These are phyloP conservation scores for Sicyos edulis DNA, from an alignment of 306 rosid genomes.

Conservation along the genomic window DNA sequence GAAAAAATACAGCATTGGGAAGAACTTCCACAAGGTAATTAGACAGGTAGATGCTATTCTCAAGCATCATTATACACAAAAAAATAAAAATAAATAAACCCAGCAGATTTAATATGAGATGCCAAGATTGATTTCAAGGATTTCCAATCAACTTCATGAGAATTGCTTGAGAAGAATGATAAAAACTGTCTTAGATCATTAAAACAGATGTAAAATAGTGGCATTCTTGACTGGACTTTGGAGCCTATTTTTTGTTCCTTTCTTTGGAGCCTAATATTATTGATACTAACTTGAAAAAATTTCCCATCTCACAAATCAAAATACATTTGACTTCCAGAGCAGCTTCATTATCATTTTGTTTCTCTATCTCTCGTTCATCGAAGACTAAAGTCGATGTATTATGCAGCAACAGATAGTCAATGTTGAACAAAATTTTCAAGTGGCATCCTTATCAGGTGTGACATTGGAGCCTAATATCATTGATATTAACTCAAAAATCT, in stretches of 20 bases:
- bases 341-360: too few relatives aligned
- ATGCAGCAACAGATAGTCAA: too few relatives aligned
- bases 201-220: neutral
- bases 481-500: neutral
- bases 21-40: neutral
- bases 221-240: neutral
- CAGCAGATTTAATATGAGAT: neutral
- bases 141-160: neutral
- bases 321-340: neutral
- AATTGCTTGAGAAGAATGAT: neutral
- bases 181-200: constrained; percentile 4
- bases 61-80: neutral
- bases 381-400: too few relatives aligned
- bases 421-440: too few relatives aligned
- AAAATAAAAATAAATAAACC: neutral
- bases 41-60: neutral
- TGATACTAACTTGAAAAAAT: neutral
- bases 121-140: neutral
- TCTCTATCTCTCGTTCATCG: too few relatives aligned
- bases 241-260: too few relatives aligned
- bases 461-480: neutral
- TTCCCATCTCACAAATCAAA: constrained; percentile 1
- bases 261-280: neutral
- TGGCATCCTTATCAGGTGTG: too few relatives aligned
- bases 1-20: neutral